Base-by-base conservation (phyloP, 169 alveolate genomes). In the Eimeria sp. region DNA sequence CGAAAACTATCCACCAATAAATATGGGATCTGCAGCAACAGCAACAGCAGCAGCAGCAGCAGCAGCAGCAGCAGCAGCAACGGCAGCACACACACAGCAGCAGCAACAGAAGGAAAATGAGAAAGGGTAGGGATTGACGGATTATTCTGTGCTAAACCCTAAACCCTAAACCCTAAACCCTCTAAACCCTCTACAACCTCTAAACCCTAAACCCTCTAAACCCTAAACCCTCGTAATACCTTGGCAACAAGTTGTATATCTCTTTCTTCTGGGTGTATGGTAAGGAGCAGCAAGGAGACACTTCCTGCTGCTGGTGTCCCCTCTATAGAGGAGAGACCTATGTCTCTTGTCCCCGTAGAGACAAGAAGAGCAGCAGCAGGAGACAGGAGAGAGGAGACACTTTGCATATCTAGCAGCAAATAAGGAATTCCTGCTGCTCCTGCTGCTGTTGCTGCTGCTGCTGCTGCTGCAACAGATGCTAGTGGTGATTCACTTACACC, bases 321-420 rank as follows among this genome's bases (percentile, higher is more conserved):
- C 43, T 25, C 89, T 16, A 80, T 22, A n/a, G 89, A 63, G 20
- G 47, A 7, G 18, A 80, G 30, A 25, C 89, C 89, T 25, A 80
- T 11, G 40, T 80, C 89, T 16, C 89, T 4, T 11, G 89, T 63
- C 89, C 89, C 89, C 45, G 43, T 40, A 11, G 89, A 20, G 45
- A 80, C 25, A 20, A 80, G 89, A 20, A 80, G 40, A n/a, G 89
- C 89, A 80, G 89, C 89, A 22, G 89, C 25, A 40, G 89, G 89
- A 20, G 4, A 47, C 89, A 80, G 89, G 70, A 80, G n/a, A 7
- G 89, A 80, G 45, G 89, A 45, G 47, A 80, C 89, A 47, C 45
- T 14, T 43, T 4, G 45, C 89, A 80, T 80, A 67, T 80, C 89
- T 22, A 45, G 89, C 89, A 80, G 67, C 89, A 80, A 25, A 63